These are phyloP conservation scores for Paramarasmius palmivorus DNA, from an alignment of 1,284 basidiomycete species.

Conservation along the genomic window DNA sequence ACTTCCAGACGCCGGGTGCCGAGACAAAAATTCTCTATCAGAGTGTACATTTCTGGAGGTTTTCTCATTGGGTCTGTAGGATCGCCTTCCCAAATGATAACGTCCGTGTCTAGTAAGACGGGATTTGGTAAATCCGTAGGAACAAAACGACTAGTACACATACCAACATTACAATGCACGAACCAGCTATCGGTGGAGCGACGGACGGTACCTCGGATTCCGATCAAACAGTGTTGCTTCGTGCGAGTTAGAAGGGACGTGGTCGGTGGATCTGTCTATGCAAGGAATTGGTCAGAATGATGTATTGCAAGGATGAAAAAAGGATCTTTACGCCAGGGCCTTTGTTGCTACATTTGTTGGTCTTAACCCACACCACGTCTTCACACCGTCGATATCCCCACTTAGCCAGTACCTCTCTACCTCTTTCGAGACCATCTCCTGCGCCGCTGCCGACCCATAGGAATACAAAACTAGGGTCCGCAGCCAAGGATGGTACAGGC, in stretches of 20 bases:
- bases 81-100: conserved; percentile 94
- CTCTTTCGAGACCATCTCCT: conserved; percentile 88
- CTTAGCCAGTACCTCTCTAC: conserved; percentile 85
- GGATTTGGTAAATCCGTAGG: background rate
- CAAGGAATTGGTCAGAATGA: conserved; percentile 12
- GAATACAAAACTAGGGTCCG: conserved; percentile 93
- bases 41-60: conserved; percentile 92
- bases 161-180: conserved; percentile 96
- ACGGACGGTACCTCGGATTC: conserved; percentile 96
- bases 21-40: conserved; percentile 98
- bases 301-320: conserved; percentile 7
- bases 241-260: conserved; percentile 84
- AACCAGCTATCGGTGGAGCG: conserved; percentile 93
- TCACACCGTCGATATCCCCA: conserved; percentile 98
- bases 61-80: conserved; percentile 77
- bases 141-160: conserved; percentile 28
- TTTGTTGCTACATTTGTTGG: conserved; percentile 69
- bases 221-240: conserved; percentile 97
- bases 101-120: conserved; percentile 82
- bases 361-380: conserved; percentile 97
- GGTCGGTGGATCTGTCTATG: conserved; percentile 77
- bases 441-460: conserved; percentile 96
- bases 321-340: conserved; percentile 70
- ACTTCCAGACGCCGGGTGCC: conserved; percentile 91
- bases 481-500: conserved; percentile 82